Percentiles rank a stretch among this genome's conserved stretches.
phyloP scores from a whole-genome alignment of 1,139 yeast species.

The Nakaseomyces delphensis region DNA sequence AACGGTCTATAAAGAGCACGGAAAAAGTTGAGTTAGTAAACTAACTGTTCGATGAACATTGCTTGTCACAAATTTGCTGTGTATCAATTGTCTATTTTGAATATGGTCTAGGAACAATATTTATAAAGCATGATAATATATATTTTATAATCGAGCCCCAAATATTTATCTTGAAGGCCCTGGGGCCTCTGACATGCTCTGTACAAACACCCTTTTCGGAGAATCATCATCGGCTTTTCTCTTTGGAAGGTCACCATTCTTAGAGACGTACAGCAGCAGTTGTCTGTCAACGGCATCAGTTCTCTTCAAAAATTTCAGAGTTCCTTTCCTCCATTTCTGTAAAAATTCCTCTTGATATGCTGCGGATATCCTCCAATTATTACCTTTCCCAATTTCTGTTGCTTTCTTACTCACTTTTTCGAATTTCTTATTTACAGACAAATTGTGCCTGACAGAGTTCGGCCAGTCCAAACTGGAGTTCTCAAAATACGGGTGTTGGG shows the following conservation, averaged over 20 bases:
- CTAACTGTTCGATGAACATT: no score
- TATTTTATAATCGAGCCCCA: no score
- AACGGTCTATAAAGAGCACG: no score
- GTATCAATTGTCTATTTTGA: background rate
- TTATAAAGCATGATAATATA: no score
- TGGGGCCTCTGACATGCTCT: conserved; percentile 13
- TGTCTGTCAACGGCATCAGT: conserved; percentile 76
- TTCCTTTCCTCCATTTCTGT: conserved; percentile 65
- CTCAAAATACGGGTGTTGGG: conserved; percentile 82
- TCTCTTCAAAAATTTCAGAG: conserved; percentile 59
- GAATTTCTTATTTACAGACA: conserved; percentile 73
- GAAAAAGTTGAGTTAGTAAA: no score
- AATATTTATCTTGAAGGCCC: conserved; percentile 5
- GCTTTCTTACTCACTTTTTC: conserved; percentile 92
- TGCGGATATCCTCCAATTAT: conserved; percentile 95
- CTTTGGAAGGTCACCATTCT: conserved; percentile 32
- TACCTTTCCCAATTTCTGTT: conserved; percentile 94
- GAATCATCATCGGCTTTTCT: conserved; percentile 36
- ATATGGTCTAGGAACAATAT: background rate
- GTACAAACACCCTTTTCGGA: conserved; percentile 34
- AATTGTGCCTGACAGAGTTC: conserved; percentile 72
- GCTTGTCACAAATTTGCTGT: no score
- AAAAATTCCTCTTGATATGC: conserved; percentile 74
- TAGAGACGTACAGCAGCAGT: conserved; percentile 61
- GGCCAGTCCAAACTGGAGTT: conserved; percentile 89